Evolutionary conservation across 106 monocot species (phyloP), one percentile per base, ranked within the genome.

Genomic region (Alisma plantagoaquatica): DNA sequence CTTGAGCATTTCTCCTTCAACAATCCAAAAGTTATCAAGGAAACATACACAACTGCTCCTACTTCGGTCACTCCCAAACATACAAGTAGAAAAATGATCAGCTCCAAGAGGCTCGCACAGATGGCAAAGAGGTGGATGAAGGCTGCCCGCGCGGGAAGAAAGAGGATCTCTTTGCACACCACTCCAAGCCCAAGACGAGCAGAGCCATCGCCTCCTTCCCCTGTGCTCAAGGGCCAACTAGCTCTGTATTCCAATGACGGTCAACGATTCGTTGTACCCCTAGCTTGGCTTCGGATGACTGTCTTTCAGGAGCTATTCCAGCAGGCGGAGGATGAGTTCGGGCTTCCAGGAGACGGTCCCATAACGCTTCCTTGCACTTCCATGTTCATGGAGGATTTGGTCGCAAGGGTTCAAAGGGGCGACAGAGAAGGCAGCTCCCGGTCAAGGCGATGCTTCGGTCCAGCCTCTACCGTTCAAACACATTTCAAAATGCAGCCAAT

Each of bases 261-360:
- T 18, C 51, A 21, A 46, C 56, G 73, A 15, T 78, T 78, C 33
- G 46, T 51, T 62, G 43, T 78, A 25, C 73, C 73, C 0, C 46
- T 78, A 22, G 24, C 43, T 2, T 73, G 54, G 32, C 68, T 78
- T 16, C 27, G 30, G 16, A 78, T 23, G 28, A 58, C 0, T 18
- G 44, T 78, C 25, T 73, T 78, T n/a, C 6, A 24, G 19, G 79
- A 74, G 74, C 69, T 74, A 15, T 41, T 79, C 18, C 60, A 23
- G 49, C 33, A 70, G 42, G 74, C 74, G 1, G 70, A 79, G 49
- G 74, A 74, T 16, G 70, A 66, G 59, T 79, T 66, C 38, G 75
- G 79, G 3, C 45, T 66, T 20, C 42, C 70, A 5, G 23, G 46
- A 7, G 52, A 69, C 22, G 66, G 61, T 17, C 74, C 70, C 0